phyloP scores from a whole-genome alignment of 164 flowering plant species.

The Stephania japonica region DNA sequence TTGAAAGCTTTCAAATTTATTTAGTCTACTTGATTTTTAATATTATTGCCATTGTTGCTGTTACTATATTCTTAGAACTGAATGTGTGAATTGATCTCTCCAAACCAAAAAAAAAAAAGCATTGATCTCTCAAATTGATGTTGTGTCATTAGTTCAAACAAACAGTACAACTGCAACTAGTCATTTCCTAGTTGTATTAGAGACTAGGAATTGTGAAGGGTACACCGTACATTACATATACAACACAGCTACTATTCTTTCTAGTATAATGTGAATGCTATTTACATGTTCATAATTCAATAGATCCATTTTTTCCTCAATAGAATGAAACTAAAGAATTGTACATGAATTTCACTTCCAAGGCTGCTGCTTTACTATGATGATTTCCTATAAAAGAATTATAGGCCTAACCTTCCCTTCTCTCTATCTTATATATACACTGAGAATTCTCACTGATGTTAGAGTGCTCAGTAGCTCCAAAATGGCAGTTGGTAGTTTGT shows the following conservation, averaged over 20 bases:
- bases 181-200: neutral
- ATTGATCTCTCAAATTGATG: neutral
- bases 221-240: no score
- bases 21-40: neutral
- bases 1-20: no score
- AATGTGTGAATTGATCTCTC: no score
- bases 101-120: no score
- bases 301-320: neutral
- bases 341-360: neutral
- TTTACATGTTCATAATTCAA: neutral
- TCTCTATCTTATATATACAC: neutral
- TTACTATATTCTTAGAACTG: no score
- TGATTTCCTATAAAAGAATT: neutral
- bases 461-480: neutral
- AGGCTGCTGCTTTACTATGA: neutral
- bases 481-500: slow-evolving; percentile 3
- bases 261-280: neutral
- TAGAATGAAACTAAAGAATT: neutral
- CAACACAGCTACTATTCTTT: neutral
- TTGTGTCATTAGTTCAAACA: no score
- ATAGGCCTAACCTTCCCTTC: neutral
- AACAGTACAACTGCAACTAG: no score
- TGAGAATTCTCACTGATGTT: neutral
- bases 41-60: neutral
- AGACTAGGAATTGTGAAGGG: no score